A percentile compares a stretch with the other conserved stretches of the same genome.
These are phyloP conservation scores for Paradendryphiella salina DNA, from an alignment of 2,329 filamentous ascomycete species.

Conservation along the genomic window DNA sequence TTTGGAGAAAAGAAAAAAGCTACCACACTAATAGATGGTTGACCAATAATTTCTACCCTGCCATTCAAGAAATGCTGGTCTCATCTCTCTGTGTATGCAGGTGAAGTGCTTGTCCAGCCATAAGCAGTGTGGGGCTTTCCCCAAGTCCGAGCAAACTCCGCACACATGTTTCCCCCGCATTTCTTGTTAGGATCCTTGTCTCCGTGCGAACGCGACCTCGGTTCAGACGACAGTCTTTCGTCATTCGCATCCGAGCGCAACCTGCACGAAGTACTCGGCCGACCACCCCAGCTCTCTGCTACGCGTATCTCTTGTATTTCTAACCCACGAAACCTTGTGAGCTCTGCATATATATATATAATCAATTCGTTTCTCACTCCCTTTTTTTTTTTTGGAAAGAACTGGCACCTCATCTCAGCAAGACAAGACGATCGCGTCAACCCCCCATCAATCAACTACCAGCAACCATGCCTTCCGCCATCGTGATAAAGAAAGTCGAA, in stretches of 20 bases:
- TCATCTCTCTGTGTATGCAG: no score
- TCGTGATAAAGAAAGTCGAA: conserved; percentile 69
- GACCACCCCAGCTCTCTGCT: background rate
- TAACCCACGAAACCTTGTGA: no score
- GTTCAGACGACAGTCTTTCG: conserved; percentile 10
- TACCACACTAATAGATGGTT: no score
- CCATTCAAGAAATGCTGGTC: no score
- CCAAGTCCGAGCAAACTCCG: conserved; percentile 2
- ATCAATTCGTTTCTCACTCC: no score
- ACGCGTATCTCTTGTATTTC: background rate
- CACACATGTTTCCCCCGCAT: conserved; percentile 14
- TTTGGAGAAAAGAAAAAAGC: background rate
- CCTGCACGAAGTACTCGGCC: conserved; percentile 1
- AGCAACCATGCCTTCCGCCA: conserved; percentile 55
- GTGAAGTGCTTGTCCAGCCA: no score
- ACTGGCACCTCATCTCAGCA: background rate
- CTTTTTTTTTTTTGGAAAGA: background rate
- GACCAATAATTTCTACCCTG: no score
- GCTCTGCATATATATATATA: background rate
- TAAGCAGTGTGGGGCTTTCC: no score
- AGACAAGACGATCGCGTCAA: no score
- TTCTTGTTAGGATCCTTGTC: background rate
- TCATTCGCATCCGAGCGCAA: conserved; percentile 15
- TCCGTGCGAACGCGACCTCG: conserved; percentile 13
- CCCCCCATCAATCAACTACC: background rate